phyloP scores from a whole-genome alignment of 108 stramenopile genomes.

The Cyclotella sp. region DNA sequence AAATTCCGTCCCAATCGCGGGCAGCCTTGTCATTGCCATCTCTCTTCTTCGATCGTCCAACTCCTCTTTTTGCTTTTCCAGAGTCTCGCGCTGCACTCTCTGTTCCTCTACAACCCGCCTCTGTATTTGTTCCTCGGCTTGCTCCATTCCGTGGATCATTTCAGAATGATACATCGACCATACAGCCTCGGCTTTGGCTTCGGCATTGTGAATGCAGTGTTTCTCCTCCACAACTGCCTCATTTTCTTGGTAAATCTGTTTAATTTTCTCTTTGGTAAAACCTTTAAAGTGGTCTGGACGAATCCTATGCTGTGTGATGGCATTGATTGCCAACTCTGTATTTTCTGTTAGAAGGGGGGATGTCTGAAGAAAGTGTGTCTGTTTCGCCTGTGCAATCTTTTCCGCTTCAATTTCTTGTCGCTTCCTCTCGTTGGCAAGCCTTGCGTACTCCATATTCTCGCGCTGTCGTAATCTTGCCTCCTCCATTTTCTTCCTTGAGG shows the following conservation, averaged over 20 bases:
- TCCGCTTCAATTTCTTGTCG: conserved; percentile 37
- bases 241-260: conserved; percentile 39
- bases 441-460: conserved; percentile 46
- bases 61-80: conserved; percentile 35
- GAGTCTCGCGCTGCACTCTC: conserved; percentile 11
- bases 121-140: conserved; percentile 20
- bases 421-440: conserved; percentile 21
- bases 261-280: conserved; percentile 30
- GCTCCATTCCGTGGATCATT: conserved; percentile 17
- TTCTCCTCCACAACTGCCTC: conserved; percentile 41
- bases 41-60: conserved; percentile 28
- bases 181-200: conserved; percentile 23
- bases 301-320: conserved; percentile 25
- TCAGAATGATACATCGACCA: conserved; percentile 38
- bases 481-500: conserved; percentile 24
- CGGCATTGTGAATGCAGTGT: conserved; percentile 2
- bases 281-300: conserved; percentile 55
- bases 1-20: conserved; percentile 37
- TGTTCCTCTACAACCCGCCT: conserved; percentile 22
- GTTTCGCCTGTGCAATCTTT: conserved; percentile 31
- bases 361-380: conserved; percentile 31
- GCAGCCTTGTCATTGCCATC: conserved; percentile 13
- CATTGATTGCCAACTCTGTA: conserved; percentile 21
- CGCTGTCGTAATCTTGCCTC: conserved; percentile 34
- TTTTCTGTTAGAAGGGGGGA: conserved; percentile 44